Evolutionary conservation across 768 basidiomycete species (phyloP).

Genomic region (Psilocybe sp.): DNA sequence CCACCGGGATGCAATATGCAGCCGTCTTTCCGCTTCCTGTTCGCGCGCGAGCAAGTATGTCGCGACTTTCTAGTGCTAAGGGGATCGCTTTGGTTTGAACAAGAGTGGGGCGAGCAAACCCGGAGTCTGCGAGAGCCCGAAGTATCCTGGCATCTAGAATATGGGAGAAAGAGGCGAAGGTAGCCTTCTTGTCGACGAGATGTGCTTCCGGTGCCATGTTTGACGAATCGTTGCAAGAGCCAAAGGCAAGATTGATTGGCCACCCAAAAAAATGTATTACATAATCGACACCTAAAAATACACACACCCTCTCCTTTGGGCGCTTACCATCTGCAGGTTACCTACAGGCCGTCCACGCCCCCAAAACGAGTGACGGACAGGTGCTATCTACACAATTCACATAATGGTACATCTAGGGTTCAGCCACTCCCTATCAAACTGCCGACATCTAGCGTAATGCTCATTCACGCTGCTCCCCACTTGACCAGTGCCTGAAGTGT

Average conservation of each 20-base stretch:
- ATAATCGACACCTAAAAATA: conserved; percentile 22
- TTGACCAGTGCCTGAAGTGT: conserved; percentile 23
- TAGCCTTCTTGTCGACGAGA: conserved; percentile 44
- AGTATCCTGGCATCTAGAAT: conserved; percentile 83
- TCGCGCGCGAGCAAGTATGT: conserved; percentile 90
- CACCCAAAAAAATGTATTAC: conserved; percentile 17
- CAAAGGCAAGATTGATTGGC: background rate
- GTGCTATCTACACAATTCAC: background rate
- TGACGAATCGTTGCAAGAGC: background rate
- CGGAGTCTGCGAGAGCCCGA: conserved; percentile 84
- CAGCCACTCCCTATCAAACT: conserved; percentile 19
- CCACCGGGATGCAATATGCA: conserved; percentile 88
- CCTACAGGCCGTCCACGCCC: no score
- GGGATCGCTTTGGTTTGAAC: conserved; percentile 93
- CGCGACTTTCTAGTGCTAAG: conserved; percentile 81
- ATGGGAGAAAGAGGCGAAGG: conserved; percentile 65
- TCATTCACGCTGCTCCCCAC: conserved; percentile 24
- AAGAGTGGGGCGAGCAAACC: conserved; percentile 87
- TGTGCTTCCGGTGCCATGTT: conserved; percentile 40
- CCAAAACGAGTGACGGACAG: no score
- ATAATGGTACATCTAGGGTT: conserved; percentile 19
- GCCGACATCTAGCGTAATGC: conserved; percentile 20
- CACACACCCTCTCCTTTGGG: conserved; percentile 8
- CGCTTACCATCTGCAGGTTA: no score
- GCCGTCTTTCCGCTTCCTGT: conserved; percentile 98